These are phyloP conservation scores for Verticillium nubilum DNA, from an alignment of 2,329 filamentous ascomycete species.

Conservation along the genomic window DNA sequence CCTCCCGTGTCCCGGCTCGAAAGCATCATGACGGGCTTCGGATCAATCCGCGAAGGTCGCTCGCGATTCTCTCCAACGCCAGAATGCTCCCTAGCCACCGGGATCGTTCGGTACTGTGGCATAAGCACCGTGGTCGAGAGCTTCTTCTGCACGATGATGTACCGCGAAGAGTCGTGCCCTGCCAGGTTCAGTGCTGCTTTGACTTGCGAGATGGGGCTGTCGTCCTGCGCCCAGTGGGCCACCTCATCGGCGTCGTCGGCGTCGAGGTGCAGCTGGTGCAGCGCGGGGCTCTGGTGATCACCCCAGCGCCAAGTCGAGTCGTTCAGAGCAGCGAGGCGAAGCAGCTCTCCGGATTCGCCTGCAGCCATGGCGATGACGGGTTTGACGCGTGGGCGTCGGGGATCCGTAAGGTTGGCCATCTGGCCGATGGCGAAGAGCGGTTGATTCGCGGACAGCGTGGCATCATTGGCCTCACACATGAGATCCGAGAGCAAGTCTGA, in stretches of 20 bases:
- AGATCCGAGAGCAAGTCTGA: slow-evolving; percentile 19
- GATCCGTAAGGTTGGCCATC: slow-evolving; percentile 34
- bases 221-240: slow-evolving; percentile 48
- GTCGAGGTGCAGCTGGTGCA: slow-evolving; percentile 41
- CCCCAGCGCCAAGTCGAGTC: slow-evolving; percentile 51
- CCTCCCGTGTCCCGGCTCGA: slow-evolving; percentile 46
- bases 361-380: slow-evolving; percentile 40
- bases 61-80: slow-evolving; percentile 8
- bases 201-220: slow-evolving; percentile 43
- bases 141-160: slow-evolving; percentile 49
- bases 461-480: slow-evolving; percentile 24
- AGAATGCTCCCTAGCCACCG: slow-evolving; percentile 17
- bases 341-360: slow-evolving; percentile 52
- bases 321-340: slow-evolving; percentile 49
- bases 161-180: slow-evolving; percentile 34
- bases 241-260: slow-evolving; percentile 37
- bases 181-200: slow-evolving; percentile 38
- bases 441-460: slow-evolving; percentile 11
- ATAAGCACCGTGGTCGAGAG: slow-evolving; percentile 46
- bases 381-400: slow-evolving; percentile 17
- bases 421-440: slow-evolving; percentile 52
- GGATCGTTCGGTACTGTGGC: slow-evolving; percentile 40
- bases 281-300: slow-evolving; percentile 33
- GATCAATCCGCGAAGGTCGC: slow-evolving; percentile 45
- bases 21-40: slow-evolving; percentile 51